These are phyloP conservation scores for Magnolia sinica DNA, from an alignment of 164 flowering plant genomes.

Conservation along the genomic window DNA sequence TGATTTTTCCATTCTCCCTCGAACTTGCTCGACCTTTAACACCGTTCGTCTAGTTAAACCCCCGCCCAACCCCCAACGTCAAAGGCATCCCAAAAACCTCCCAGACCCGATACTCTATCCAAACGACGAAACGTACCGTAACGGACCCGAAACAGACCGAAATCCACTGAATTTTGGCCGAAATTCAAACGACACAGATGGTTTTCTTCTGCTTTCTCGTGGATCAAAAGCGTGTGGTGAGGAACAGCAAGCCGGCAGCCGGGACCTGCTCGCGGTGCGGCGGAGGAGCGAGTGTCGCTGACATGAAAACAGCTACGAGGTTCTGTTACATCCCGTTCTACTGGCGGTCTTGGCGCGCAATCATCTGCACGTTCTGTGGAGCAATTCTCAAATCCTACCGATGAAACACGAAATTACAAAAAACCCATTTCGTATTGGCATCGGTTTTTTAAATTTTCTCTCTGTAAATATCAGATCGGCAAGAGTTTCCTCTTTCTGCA, in stretches of 20 bases:
- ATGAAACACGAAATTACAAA: conserved; percentile 1
- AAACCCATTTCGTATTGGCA: background rate
- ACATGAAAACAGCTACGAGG: conserved; percentile 71
- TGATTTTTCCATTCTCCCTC: no score
- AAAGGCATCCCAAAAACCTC: no score
- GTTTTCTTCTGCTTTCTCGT: conserved; percentile 77
- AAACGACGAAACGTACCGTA: no score
- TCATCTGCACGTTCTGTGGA: conserved; percentile 78
- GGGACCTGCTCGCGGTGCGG: conserved; percentile 84
- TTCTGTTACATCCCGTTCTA: conserved; percentile 72
- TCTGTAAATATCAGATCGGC: background rate
- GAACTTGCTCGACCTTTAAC: no score
- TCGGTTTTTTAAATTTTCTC: no score
- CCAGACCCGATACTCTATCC: no score
- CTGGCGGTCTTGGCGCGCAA: conserved; percentile 71
- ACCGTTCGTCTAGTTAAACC: no score
- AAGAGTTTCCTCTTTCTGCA: background rate
- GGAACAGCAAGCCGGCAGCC: conserved; percentile 70
- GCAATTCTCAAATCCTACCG: conserved; percentile 60
- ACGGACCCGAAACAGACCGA: no score
- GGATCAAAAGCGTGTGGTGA: conserved; percentile 57
- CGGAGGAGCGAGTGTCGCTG: conserved; percentile 74
- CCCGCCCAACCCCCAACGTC: no score
- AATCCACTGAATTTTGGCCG: no score
- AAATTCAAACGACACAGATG: conserved; percentile 27